These are phyloP conservation scores for Cercospora nicotianae DNA, from an alignment of 2,329 filamentous ascomycete species.

Conservation along the genomic window DNA sequence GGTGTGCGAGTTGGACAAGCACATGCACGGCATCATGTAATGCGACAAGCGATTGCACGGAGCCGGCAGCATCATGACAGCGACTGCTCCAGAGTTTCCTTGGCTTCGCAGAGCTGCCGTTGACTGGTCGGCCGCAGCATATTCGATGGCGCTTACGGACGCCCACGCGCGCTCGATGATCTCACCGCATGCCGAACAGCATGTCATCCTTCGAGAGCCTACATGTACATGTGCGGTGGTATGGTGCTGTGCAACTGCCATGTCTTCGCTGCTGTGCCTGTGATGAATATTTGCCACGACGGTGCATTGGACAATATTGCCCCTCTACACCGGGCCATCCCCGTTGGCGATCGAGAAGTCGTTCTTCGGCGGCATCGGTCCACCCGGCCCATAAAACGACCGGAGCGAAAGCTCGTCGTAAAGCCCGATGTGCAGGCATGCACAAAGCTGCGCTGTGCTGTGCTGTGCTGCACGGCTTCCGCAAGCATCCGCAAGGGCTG, in stretches of 20 bases:
- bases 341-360: not conserved
- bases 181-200: not conserved
- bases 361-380: conserved; percentile 1
- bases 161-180: conserved; percentile 2
- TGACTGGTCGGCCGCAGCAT: not conserved
- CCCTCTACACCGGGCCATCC: not conserved
- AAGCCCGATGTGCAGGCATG: conserved; percentile 10
- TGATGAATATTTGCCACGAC: not conserved
- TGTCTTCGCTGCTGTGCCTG: not conserved
- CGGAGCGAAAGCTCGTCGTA: not conserved
- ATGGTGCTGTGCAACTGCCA: not conserved
- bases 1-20: not conserved
- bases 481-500: not conserved
- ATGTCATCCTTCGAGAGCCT: not conserved
- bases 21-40: conserved; percentile 12
- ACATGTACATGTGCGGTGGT: not conserved
- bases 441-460: not conserved
- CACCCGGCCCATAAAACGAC: not conserved
- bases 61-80: conserved; percentile 1
- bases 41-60: not conserved
- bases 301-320: not conserved
- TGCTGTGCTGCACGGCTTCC: not conserved
- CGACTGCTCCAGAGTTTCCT: not conserved
- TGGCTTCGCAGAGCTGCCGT: not conserved
- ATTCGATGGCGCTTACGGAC: not conserved